Percentiles rank a stretch among this genome's conserved stretches.
These are phyloP conservation scores for Phyllostachys edulis DNA, from an alignment of 176 grass and related monocot genomes.

Conservation along the genomic window DNA sequence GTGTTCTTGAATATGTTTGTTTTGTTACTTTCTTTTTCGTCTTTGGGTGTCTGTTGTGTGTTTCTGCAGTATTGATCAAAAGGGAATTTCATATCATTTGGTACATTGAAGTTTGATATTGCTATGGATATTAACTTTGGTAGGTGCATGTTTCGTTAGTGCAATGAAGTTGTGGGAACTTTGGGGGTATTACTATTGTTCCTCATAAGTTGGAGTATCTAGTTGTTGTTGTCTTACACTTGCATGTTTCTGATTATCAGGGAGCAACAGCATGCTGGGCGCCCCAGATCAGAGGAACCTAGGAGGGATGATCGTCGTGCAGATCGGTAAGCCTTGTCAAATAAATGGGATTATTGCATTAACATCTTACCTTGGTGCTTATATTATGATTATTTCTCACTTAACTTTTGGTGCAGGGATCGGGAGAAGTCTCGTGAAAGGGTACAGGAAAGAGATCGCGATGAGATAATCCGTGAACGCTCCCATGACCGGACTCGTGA, in stretches of 20 bases:
- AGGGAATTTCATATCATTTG: neutral
- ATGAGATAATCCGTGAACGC: constrained; percentile 53
- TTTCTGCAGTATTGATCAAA: constrained; percentile 9
- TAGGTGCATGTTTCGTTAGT: neutral
- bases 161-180: neutral
- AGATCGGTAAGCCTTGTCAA: constrained; percentile 44
- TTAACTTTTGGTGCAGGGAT: constrained; percentile 36
- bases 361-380: neutral
- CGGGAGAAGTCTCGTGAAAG: constrained; percentile 69
- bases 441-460: constrained; percentile 43
- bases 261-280: constrained; percentile 59
- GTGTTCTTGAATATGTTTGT: neutral
- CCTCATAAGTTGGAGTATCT: neutral
- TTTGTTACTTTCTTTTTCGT: neutral
- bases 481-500: constrained; percentile 65
- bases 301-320: constrained; percentile 57
- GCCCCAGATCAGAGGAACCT: constrained; percentile 75
- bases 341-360: neutral
- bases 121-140: neutral
- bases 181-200: neutral
- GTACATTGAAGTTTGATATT: constrained; percentile 24
- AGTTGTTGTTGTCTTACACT: neutral
- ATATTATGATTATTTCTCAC: constrained; percentile 7
- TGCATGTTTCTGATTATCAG: constrained; percentile 28
- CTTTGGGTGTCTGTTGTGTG: neutral